phyloP scores from a whole-genome alignment of 2,329 filamentous ascomycete species.

The Mycosphaerella sp. region DNA sequence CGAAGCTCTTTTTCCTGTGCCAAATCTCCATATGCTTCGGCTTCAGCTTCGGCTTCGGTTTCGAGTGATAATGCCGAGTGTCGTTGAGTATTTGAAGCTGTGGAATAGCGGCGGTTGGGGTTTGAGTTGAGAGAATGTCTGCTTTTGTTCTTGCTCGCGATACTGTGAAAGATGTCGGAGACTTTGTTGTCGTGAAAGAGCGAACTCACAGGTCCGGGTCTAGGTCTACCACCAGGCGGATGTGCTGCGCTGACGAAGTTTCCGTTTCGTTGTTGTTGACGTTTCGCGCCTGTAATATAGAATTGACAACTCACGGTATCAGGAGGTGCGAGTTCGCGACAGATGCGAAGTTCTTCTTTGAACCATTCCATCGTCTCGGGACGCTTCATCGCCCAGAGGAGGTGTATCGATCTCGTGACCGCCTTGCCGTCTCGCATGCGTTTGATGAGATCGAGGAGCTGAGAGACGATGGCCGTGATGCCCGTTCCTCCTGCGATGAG shows the following conservation, averaged over 20 bases:
- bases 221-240: conserved; percentile 35
- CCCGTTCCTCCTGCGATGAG: conserved; percentile 91
- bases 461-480: conserved; percentile 87
- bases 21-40: conserved; percentile 70
- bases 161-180: conserved; percentile 78
- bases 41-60: conserved; percentile 72
- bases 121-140: conserved; percentile 39
- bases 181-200: conserved; percentile 81
- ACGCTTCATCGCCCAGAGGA: conserved; percentile 89
- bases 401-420: conserved; percentile 80
- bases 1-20: conserved; percentile 75
- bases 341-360: conserved; percentile 87
- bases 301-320: conserved; percentile 90
- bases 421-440: conserved; percentile 92
- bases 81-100: conserved; percentile 39
- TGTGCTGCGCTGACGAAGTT: conserved; percentile 47
- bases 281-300: conserved; percentile 76
- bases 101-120: conserved; percentile 27
- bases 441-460: conserved; percentile 90
- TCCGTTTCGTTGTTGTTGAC: conserved; percentile 44
- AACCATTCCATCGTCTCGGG: conserved; percentile 98
- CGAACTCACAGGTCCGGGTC: conserved; percentile 56
- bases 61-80: conserved; percentile 59
- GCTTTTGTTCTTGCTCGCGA: conserved; percentile 59
- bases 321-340: conserved; percentile 78